Conservation (phyloP, 2,329 filamentous ascomycete genomes). For the Coniochaeta sp. region DNA sequence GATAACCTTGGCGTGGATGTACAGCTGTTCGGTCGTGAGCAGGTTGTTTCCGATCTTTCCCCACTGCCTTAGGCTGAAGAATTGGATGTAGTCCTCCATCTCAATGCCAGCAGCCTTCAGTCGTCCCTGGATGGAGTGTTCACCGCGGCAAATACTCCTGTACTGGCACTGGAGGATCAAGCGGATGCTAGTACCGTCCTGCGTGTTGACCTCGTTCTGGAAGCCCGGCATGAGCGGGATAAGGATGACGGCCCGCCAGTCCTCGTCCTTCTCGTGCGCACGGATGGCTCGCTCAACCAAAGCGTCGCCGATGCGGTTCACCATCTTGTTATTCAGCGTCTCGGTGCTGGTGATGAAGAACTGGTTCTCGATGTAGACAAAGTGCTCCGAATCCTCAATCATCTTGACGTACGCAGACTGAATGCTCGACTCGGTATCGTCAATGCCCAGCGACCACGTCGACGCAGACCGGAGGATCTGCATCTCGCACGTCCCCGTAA, state of each 20-base stretch:
- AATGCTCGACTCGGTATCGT: slow-evolving; percentile 86
- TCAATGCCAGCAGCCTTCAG: slow-evolving; percentile 75
- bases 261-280: slow-evolving; percentile 74
- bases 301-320: slow-evolving; percentile 91
- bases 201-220: slow-evolving; percentile 90
- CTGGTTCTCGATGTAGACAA: slow-evolving; percentile 98
- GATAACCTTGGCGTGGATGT: slow-evolving; percentile 97
- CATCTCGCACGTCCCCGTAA: slow-evolving; percentile 92
- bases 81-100: slow-evolving; percentile 90
- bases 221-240: slow-evolving; percentile 98
- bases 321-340: slow-evolving; percentile 78
- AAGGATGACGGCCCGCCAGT: slow-evolving; percentile 84
- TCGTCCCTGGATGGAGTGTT: slow-evolving; percentile 84
- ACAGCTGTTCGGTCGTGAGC: slow-evolving; percentile 90
- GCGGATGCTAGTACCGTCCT: slow-evolving; percentile 89
- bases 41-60: slow-evolving; percentile 78
- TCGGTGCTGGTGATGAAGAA: slow-evolving; percentile 95
- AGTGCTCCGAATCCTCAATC: slow-evolving; percentile 92
- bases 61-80: slow-evolving; percentile 90
- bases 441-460: slow-evolving; percentile 87
- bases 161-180: slow-evolving; percentile 97
- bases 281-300: slow-evolving; percentile 86
- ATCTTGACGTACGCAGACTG: slow-evolving; percentile 92
- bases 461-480: slow-evolving; percentile 89
- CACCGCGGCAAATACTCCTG: slow-evolving; percentile 88